Evolutionary conservation across 2,329 filamentous ascomycete genomes (phyloP).

Genomic region (Didymella lethalis): DNA sequence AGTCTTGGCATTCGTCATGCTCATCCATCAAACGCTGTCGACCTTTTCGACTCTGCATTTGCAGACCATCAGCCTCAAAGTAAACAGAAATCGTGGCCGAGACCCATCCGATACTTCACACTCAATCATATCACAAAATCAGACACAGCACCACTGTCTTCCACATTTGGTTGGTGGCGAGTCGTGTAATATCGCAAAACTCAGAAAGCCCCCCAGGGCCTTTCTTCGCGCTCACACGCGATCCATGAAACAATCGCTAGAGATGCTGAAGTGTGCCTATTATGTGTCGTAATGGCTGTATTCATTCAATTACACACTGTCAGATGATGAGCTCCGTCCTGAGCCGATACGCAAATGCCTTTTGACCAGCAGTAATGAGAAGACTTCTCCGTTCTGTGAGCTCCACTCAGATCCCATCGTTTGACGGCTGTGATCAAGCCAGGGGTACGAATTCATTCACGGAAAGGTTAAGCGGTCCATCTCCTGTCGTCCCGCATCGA

Average conservation of each 20-base stretch:
- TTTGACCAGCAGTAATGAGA: not conserved
- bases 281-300: not conserved
- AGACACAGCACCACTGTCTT: not conserved
- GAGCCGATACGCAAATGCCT: not conserved
- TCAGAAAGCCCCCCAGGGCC: not conserved
- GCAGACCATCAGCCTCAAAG: not conserved
- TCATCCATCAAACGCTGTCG: not conserved
- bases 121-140: not conserved
- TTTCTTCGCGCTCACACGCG: not conserved
- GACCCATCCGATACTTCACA: not conserved
- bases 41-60: not conserved
- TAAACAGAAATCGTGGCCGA: not conserved
- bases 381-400: not conserved
- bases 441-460: not conserved
- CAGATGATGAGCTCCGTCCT: no score
- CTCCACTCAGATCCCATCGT: not conserved
- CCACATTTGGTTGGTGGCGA: not conserved
- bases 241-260: not conserved
- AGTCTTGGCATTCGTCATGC: conserved; percentile 12
- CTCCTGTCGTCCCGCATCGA: conserved; percentile 12
- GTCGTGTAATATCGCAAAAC: not conserved
- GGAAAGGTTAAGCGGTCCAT: not conserved
- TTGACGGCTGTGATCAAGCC: not conserved
- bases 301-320: no score
- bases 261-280: not conserved